Conservation (phyloP, 1,284 basidiomycete genomes). For the Cystobasidium sp. region DNA sequence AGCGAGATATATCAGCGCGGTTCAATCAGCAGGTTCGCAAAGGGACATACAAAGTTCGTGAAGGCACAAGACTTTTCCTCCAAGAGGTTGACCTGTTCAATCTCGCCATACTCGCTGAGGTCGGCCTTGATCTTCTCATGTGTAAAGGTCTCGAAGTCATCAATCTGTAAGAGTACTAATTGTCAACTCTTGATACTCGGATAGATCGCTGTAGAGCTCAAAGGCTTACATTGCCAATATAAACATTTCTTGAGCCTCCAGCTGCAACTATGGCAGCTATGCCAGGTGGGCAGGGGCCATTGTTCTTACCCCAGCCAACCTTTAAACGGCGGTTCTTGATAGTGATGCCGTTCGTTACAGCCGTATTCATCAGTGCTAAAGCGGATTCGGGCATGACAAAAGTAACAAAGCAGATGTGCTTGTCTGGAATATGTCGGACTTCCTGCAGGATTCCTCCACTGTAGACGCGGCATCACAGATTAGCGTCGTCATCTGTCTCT, state of each 20-base stretch:
- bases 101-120: constrained; percentile 89
- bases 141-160: constrained; percentile 84
- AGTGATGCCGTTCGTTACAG: constrained; percentile 81
- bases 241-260: constrained; percentile 91
- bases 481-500: not conserved
- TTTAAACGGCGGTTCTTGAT: constrained; percentile 88
- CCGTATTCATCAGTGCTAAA: constrained; percentile 87
- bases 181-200: not conserved
- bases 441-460: constrained; percentile 78
- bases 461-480: not conserved
- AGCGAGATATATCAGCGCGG: constrained; percentile 54
- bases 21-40: not conserved
- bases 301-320: constrained; percentile 78
- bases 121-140: constrained; percentile 84
- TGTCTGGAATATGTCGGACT: constrained; percentile 88
- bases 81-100: constrained; percentile 92
- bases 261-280: constrained; percentile 83
- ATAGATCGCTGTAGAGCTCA: not conserved
- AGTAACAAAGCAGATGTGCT: constrained; percentile 57
- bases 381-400: constrained; percentile 88
- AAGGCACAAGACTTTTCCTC: constrained; percentile 96
- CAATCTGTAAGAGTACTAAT: constrained; percentile 62
- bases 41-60: constrained; percentile 68
- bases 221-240: constrained; percentile 68
- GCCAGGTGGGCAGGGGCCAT: constrained; percentile 73